These are phyloP conservation scores for Porphyridium purpureum DNA, from an alignment of 23 red algal genomes.

Conservation along the genomic window DNA sequence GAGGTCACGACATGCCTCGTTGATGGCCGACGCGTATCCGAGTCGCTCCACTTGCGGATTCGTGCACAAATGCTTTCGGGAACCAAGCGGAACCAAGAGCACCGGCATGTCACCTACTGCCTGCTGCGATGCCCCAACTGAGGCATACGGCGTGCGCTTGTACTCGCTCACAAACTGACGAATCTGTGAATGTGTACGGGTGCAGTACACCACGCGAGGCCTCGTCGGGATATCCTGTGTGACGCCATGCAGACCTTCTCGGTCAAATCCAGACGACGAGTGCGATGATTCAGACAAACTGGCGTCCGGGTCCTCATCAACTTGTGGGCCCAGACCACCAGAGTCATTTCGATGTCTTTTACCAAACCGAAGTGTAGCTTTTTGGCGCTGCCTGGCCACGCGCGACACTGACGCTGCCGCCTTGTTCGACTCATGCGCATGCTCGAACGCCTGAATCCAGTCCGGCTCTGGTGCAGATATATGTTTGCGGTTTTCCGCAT, in stretches of 20 bases:
- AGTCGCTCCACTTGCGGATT: slow-evolving; percentile 44
- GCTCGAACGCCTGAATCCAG: slow-evolving; percentile 37
- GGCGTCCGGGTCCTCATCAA: neutral
- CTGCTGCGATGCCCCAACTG: neutral
- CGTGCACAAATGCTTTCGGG: slow-evolving; percentile 76
- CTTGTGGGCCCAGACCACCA: neutral
- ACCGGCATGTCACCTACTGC: neutral
- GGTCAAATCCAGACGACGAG: neutral
- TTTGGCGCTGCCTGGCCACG: neutral
- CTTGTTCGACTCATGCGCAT: neutral
- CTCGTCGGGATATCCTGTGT: neutral
- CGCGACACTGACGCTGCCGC: neutral
- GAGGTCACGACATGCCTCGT: slow-evolving; percentile 84
- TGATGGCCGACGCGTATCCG: slow-evolving; percentile 38
- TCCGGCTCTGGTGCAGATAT: too few species aligned
- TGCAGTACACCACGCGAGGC: slow-evolving; percentile 53
- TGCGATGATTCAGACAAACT: too few species aligned
- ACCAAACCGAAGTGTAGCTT: neutral
- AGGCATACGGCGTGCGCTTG: slow-evolving; percentile 23
- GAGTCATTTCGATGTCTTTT: neutral
- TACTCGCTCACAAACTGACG: slow-evolving; percentile 71
- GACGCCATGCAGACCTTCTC: neutral
- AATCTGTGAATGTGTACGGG: slow-evolving; percentile 81
- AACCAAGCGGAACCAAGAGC: slow-evolving; percentile 34
- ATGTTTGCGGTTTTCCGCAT: too few species aligned